Conservation (phyloP, 73 alveolate genomes). For the Paramecium caudatum region DNA sequence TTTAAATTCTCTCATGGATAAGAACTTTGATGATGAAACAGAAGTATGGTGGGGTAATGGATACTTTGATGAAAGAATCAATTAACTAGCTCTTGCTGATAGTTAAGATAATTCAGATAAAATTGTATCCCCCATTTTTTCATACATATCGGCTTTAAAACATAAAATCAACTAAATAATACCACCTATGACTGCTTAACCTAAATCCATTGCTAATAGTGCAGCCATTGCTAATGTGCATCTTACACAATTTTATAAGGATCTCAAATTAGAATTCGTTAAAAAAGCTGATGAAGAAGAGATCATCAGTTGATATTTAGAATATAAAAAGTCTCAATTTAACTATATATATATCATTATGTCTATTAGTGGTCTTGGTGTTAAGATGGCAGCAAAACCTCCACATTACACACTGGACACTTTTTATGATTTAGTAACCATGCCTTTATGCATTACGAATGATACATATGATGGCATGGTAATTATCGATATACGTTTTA, state of each 20-base stretch:
- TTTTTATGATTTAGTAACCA: slow-evolving; percentile 64
- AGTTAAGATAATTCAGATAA: neutral
- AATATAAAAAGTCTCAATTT: neutral
- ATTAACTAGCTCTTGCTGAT: slow-evolving; percentile 1
- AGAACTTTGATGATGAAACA: slow-evolving; percentile 57
- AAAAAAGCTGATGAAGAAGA: slow-evolving; percentile 51
- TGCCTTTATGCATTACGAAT: slow-evolving; percentile 62
- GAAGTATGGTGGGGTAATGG: slow-evolving; percentile 54
- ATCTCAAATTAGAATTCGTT: slow-evolving; percentile 19
- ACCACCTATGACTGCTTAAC: neutral
- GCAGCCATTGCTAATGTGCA: slow-evolving; percentile 30
- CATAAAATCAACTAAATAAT: neutral
- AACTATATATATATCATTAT: neutral
- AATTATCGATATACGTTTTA: neutral
- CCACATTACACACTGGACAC: slow-evolving; percentile 67
- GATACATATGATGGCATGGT: slow-evolving; percentile 66
- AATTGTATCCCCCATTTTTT: neutral
- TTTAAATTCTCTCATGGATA: slow-evolving; percentile 53
- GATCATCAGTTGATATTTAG: neutral
- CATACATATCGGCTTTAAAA: neutral
- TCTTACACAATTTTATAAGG: slow-evolving; percentile 46
- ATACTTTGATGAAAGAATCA: slow-evolving; percentile 11
- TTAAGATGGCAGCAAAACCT: slow-evolving; percentile 22
- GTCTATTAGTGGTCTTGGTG: slow-evolving; percentile 17
- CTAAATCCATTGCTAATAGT: slow-evolving; percentile 35